Percentiles rank a stretch among this genome's conserved stretches.
Evolutionary conservation across 2,329 filamentous ascomycete species (phyloP).

Genomic region (Biscogniauxia marginata): DNA sequence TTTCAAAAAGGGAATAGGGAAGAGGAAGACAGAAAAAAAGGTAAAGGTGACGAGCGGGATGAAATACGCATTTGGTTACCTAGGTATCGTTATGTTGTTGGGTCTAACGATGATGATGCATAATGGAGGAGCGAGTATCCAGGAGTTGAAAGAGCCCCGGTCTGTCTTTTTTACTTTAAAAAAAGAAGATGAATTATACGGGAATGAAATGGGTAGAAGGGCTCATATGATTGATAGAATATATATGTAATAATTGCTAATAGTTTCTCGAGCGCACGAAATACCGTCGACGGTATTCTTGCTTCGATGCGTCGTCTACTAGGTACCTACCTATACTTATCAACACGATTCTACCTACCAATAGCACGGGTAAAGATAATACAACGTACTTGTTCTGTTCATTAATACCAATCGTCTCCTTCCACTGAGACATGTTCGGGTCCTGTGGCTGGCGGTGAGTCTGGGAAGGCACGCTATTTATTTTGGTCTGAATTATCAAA

Average conservation of each 20-base stretch:
- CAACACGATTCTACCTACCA: too few relatives aligned
- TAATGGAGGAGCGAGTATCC: not conserved
- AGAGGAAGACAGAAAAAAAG: not conserved
- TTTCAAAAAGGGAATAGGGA: slow-evolving; percentile 4
- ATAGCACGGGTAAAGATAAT: not conserved
- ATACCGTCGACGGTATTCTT: not conserved
- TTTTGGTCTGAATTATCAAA: not conserved
- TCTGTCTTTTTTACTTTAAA: not conserved
- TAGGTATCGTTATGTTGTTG: not conserved
- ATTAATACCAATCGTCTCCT: not conserved
- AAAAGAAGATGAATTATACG: slow-evolving; percentile 8
- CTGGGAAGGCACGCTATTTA: slow-evolving; percentile 4
- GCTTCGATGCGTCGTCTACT: too few relatives aligned
- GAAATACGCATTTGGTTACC: slow-evolving; percentile 5
- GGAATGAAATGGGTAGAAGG: slow-evolving; percentile 8
- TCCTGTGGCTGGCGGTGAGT: not conserved
- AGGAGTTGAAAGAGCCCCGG: not conserved
- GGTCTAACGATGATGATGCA: not conserved
- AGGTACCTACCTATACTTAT: too few relatives aligned
- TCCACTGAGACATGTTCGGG: not conserved
- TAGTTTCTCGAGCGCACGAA: slow-evolving; percentile 11
- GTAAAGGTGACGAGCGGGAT: slow-evolving; percentile 5
- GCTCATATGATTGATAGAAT: slow-evolving; percentile 7
- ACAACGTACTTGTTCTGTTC: not conserved
- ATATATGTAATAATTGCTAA: slow-evolving; percentile 30